phyloP scores from a whole-genome alignment of 2,329 filamentous ascomycete genomes.

The Xenoacremonium recifei region DNA sequence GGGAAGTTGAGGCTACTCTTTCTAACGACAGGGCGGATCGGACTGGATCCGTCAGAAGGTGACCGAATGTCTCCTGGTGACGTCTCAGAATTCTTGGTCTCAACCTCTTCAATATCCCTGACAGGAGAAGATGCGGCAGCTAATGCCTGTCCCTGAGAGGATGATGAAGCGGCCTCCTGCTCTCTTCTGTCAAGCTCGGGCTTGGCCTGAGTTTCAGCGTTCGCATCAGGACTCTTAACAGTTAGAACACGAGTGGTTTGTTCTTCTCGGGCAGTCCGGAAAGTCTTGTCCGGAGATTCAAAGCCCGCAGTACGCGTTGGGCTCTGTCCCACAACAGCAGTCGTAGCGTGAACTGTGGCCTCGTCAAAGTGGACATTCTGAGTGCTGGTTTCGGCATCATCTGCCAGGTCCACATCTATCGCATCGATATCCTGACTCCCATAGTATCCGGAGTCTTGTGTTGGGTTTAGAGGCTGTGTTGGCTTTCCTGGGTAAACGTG shows the following conservation, averaged over 20 bases:
- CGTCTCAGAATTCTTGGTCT: constrained; percentile 9
- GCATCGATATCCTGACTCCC: constrained; percentile 54
- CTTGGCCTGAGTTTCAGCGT: constrained; percentile 3
- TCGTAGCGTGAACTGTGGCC: constrained; percentile 13
- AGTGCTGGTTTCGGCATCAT: constrained; percentile 11
- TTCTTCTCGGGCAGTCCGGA: constrained; percentile 46
- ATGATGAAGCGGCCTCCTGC: not conserved
- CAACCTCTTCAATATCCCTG: constrained; percentile 7
- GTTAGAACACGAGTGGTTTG: constrained; percentile 30
- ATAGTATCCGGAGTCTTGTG: constrained; percentile 68
- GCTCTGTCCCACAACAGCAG: constrained; percentile 15
- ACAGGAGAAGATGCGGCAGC: not conserved
- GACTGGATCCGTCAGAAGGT: constrained; percentile 70
- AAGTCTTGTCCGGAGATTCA: constrained; percentile 36
- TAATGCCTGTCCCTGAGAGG: not conserved
- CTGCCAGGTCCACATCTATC: constrained; percentile 20
- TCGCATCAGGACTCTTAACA: constrained; percentile 5
- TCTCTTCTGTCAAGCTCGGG: not conserved
- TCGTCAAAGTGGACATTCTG: constrained; percentile 16
- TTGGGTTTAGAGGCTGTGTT: constrained; percentile 17
- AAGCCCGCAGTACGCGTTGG: constrained; percentile 25
- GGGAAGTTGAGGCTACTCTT: constrained; percentile 97
- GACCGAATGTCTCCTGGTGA: constrained; percentile 51
- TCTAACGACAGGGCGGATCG: constrained; percentile 72
- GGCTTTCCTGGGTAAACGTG: constrained; percentile 31